Percentiles rank a stretch among this genome's conserved stretches.
Evolutionary conservation across 2,329 filamentous ascomycete species (phyloP).

Genomic region (Chlorencoelia australis): DNA sequence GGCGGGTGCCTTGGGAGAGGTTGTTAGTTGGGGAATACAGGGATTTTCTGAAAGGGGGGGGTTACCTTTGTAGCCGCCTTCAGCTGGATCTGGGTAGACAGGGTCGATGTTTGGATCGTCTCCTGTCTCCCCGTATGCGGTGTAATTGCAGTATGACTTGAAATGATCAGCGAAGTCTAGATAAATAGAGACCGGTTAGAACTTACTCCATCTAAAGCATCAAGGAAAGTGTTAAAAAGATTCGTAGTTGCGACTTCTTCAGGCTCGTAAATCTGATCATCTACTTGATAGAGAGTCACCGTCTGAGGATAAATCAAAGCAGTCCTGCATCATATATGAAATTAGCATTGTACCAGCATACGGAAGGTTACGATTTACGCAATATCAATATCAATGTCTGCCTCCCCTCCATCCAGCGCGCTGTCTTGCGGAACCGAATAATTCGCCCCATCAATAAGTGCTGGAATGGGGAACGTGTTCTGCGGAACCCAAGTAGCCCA

Average conservation of each 20-base stretch:
- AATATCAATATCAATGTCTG: constrained; percentile 31
- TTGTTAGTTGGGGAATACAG: neutral
- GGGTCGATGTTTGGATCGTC: constrained; percentile 32
- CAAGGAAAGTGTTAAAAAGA: constrained; percentile 25
- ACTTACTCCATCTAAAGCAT: constrained; percentile 21
- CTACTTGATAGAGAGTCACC: constrained; percentile 21
- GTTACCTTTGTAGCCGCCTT: constrained; percentile 32
- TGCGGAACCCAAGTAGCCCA: constrained; percentile 13
- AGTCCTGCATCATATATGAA: neutral
- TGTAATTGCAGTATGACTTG: constrained; percentile 34
- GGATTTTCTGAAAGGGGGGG: neutral
- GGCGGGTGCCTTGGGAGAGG: constrained; percentile 5
- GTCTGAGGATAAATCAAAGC: constrained; percentile 10
- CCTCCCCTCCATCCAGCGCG: constrained; percentile 9
- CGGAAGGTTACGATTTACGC: constrained; percentile 21
- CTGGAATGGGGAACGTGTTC: constrained; percentile 12
- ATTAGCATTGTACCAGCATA: no score
- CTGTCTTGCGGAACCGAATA: constrained; percentile 7
- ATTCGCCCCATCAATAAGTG: constrained; percentile 17
- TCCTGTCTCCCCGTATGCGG: constrained; percentile 34
- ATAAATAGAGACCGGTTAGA: neutral
- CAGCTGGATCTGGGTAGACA: constrained; percentile 31
- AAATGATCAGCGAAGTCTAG: neutral
- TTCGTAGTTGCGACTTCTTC: constrained; percentile 15
- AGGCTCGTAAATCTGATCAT: constrained; percentile 19